Evolutionary conservation across 1,284 basidiomycete genomes (phyloP), one percentile per base, ranked within the genome.

Genomic region (Leccinum pachyderme): DNA sequence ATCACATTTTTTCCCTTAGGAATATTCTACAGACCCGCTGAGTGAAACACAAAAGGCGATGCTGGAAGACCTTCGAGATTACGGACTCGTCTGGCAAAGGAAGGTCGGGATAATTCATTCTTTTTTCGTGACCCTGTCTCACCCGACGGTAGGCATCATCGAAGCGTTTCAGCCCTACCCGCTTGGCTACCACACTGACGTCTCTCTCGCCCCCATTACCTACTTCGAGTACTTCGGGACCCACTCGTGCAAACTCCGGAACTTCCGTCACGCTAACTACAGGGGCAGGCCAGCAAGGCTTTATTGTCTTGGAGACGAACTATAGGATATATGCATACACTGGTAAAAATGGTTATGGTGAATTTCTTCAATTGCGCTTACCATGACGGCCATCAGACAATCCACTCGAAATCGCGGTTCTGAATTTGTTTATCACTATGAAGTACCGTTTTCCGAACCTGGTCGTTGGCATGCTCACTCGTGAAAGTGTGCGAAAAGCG

Each of bases 291-390:
- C 67, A 69, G 57, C 90, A 95, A 71, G 92, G 93, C 4, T 99
- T 98, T 75, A 89, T 99, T 62, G 89, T 99, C 63, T 81, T 99
- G 35, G 97, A 99, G 77, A 99, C 97, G 24, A 99, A 99, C 75
- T 99, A 98, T 76, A 89, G 95, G 60, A 77, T 99, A 55, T 99
- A 99, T 72, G 97, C 97, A 1, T 99, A 99, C 73, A 99, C 97
- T 37, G 89, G 93, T 93, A 72, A 61, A 75, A 65, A 32, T 18
- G 22, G 25, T 56, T 51, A 48, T 35, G 3, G 5, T 8, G 35
- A 11, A 49, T 45, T 39, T 48, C 51, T 46, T 52, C 22, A 46
- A 49, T 47, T 48, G 28, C 32, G 43, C 63, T 68, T 57, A 66
- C 59, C 59, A 57, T 48, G 52, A 63, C 53, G 57, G 48, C 49